Evolutionary conservation across 495 filamentous ascomycete species (phyloP).

Genomic region (Ascodesmis nigricans): DNA sequence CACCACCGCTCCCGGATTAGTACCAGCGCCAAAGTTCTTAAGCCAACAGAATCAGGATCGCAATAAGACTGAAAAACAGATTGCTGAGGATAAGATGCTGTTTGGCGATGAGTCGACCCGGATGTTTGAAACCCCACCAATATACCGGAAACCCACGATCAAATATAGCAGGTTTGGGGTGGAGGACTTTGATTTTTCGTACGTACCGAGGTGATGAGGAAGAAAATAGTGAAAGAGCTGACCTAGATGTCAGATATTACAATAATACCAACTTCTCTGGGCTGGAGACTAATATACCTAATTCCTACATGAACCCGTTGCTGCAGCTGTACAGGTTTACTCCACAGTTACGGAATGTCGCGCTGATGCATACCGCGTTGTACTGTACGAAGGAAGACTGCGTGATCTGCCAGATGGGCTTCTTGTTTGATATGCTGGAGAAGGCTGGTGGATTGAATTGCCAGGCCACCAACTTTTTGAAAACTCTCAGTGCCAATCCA

Average conservation of each 20-base stretch:
- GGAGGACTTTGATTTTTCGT: conserved; percentile 95
- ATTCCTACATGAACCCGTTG: conserved; percentile 86
- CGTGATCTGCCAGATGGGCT: conserved; percentile 83
- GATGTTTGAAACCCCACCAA: conserved; percentile 45
- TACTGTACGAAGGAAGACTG: conserved; percentile 62
- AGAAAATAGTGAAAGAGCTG: too few species aligned
- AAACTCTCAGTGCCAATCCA: conserved; percentile 57
- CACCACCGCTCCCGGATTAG: conserved; percentile 24
- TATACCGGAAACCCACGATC: conserved; percentile 82
- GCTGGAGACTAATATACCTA: conserved; percentile 83
- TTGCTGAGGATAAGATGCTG: conserved; percentile 36
- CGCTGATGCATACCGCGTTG: conserved; percentile 72
- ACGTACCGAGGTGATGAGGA: conserved; percentile 17
- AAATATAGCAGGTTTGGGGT: conserved; percentile 95
- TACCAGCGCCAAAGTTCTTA: conserved; percentile 58
- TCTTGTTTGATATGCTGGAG: conserved; percentile 92
- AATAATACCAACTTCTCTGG: conserved; percentile 82
- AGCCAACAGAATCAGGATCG: conserved; percentile 69
- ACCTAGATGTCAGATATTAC: conserved; percentile 40
- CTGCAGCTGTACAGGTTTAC: conserved; percentile 82
- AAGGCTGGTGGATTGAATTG: conserved; percentile 84
- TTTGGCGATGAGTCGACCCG: conserved; percentile 31
- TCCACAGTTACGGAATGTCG: conserved; percentile 66
- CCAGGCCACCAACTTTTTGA: conserved; percentile 90
- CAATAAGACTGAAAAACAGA: conserved; percentile 26